Conservation (phyloP, 192 early-diverging fungal genomes). For the Oehlia diaphana region DNA sequence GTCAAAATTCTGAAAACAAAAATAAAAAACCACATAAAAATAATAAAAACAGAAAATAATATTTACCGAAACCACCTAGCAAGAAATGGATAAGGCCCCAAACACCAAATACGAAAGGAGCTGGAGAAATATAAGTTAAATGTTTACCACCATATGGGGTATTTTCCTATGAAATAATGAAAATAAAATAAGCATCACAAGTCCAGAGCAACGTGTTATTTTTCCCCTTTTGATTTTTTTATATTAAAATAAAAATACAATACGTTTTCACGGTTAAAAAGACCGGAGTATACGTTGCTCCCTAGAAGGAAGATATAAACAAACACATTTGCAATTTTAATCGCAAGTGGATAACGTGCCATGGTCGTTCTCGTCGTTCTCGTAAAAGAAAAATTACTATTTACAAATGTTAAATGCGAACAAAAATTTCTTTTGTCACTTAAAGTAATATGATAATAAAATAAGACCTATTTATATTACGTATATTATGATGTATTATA, state of each 20-base stretch:
- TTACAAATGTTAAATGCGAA: neutral
- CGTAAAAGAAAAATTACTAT: neutral
- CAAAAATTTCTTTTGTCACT: neutral
- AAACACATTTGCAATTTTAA: neutral
- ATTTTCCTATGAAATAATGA: constrained; percentile 16
- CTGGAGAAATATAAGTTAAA: constrained; percentile 65
- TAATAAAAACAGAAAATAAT: neutral
- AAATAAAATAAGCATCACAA: neutral
- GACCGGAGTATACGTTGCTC: neutral
- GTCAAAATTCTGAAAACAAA: neutral
- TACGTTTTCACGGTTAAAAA: neutral
- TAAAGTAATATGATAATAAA: too few species aligned
- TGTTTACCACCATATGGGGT: constrained; percentile 43
- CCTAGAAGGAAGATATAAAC: neutral
- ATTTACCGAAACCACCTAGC: constrained; percentile 54
- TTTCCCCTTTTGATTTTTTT: too few species aligned
- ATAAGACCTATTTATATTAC: too few species aligned
- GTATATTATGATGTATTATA: too few species aligned
- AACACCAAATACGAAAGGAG: constrained; percentile 56
- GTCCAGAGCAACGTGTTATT: neutral
- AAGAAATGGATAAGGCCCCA: constrained; percentile 67
- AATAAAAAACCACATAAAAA: neutral
- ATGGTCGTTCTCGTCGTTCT: neutral
- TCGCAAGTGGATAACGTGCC: neutral
- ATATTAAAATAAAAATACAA: neutral